phyloP scores from a whole-genome alignment of 805 yeast species.

The Starmerella cellae region DNA sequence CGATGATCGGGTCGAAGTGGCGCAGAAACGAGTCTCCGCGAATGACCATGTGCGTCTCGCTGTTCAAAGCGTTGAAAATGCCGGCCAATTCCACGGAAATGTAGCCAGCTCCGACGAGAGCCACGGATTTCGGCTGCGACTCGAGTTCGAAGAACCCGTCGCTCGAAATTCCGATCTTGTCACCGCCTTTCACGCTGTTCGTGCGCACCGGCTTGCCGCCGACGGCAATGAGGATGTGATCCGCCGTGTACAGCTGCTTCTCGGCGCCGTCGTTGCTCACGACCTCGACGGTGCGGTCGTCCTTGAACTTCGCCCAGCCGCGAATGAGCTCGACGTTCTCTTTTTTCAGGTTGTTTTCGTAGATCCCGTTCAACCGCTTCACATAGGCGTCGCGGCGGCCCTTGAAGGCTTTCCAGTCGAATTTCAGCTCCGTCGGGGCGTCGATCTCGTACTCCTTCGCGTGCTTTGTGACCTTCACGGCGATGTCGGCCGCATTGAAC shows the following conservation, averaged over 20 bases:
- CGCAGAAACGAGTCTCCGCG: constrained; percentile 87
- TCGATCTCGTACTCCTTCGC: constrained; percentile 76
- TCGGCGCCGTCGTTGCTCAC: constrained; percentile 44
- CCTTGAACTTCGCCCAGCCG: constrained; percentile 72
- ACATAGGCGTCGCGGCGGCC: constrained; percentile 86
- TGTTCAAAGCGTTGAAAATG: constrained; percentile 75
- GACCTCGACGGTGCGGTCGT: constrained; percentile 54
- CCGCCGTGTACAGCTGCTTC: constrained; percentile 55
- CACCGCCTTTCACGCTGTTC: constrained; percentile 59
- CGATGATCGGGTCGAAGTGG: constrained; percentile 72
- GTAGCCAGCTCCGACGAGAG: constrained; percentile 95
- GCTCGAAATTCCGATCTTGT: constrained; percentile 61
- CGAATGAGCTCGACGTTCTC: constrained; percentile 80
- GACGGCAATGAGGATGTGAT: constrained; percentile 74
- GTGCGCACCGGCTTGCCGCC: constrained; percentile 82
- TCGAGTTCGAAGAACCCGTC: constrained; percentile 81
- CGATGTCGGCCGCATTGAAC: constrained; percentile 96
- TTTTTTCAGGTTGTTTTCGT: constrained; percentile 70
- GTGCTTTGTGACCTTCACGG: constrained; percentile 48
- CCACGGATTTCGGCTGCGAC: constrained; percentile 80
- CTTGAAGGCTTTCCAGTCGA: constrained; percentile 75
- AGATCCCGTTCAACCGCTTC: constrained; percentile 77
- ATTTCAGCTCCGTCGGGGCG: constrained; percentile 43
- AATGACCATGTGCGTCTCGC: constrained; percentile 74
- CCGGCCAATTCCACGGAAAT: constrained; percentile 95